Percentiles rank a stretch among this genome's conserved stretches.
Evolutionary conservation across 2,329 filamentous ascomycete genomes (phyloP).

Genomic region (Helicocarpus griseus): DNA sequence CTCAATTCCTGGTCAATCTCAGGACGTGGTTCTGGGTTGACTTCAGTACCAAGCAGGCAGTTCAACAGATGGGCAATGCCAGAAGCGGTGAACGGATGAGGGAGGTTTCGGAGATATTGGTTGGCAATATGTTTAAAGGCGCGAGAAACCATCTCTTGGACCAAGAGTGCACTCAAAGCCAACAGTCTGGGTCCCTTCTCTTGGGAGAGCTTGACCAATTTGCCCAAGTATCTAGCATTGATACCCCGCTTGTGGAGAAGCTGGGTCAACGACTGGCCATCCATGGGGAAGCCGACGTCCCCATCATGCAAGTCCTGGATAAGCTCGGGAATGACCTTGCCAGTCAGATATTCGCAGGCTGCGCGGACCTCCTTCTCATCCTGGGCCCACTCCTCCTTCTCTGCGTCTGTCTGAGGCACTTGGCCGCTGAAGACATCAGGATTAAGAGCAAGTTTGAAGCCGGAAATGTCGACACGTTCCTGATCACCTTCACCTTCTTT

Average conservation of each 20-base stretch:
- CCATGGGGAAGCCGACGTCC: slow-evolving; percentile 96
- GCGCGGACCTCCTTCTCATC: slow-evolving; percentile 85
- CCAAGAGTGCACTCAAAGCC: slow-evolving; percentile 64
- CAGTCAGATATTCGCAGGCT: slow-evolving; percentile 67
- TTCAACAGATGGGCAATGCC: slow-evolving; percentile 84
- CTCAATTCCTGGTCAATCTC: slow-evolving; percentile 68
- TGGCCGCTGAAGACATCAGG: slow-evolving; percentile 94
- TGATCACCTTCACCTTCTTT: slow-evolving; percentile 36
- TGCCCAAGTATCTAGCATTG: slow-evolving; percentile 92
- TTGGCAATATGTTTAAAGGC: slow-evolving; percentile 89
- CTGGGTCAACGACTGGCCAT: slow-evolving; percentile 80
- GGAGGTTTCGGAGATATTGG: slow-evolving; percentile 67
- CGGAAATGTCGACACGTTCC: slow-evolving; percentile 72
- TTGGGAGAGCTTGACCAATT: slow-evolving; percentile 60
- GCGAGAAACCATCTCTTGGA: slow-evolving; percentile 92
- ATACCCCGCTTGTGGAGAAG: slow-evolving; percentile 94
- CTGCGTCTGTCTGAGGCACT: slow-evolving; percentile 75
- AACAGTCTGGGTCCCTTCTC: slow-evolving; percentile 60
- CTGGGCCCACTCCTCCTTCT: slow-evolving; percentile 70
- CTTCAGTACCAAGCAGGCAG: slow-evolving; percentile 69
- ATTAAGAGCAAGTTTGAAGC: slow-evolving; percentile 82
- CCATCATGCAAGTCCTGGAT: slow-evolving; percentile 80
- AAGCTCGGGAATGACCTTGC: slow-evolving; percentile 72
- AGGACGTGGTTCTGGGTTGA: slow-evolving; percentile 68
- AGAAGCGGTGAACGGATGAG: slow-evolving; percentile 67